Base-by-base conservation (phyloP, 2,329 filamentous ascomycete species). In the Neofusicoccum umdonicola region DNA sequence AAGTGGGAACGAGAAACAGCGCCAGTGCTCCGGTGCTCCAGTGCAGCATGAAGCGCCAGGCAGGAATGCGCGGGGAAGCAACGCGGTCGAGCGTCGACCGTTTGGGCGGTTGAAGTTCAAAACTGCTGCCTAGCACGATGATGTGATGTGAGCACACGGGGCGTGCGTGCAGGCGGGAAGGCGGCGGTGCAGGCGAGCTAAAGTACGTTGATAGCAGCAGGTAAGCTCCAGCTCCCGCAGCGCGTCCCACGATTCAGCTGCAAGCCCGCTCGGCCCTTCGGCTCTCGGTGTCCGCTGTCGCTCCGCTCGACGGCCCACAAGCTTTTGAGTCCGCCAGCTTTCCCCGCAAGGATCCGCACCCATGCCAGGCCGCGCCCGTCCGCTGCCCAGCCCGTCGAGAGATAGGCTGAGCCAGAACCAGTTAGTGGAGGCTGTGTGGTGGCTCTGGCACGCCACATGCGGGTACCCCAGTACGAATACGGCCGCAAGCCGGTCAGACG, bases 391-490 rank as follows among this genome's bases (percentile, higher is more conserved):
- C 37, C 37, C 37, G 37, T 39, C 37, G 54, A 44, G 22, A 58
- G n/a, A 60, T 60, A 47, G n/a, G 27, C n/a, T 60, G 56, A 4
- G 12, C 12, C 15, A 22, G 52, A 41, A 44, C 19, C 15, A 22
- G 39, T 47, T 47, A 37, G 41, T 22, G 42, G 56, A 37, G 56
- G 56, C 56, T 45, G 42, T 60, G 42, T 37, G 37, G 56, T 60
- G 56, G 56, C 56, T 60, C 19, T 15, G 27, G 56, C 42, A 8
- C 39, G 52, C 22, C 37, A 27, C 52, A 42, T 31, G 52, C 37
- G 22, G 17, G 12, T 5, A 7, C 3, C 12, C 22, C 37, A 22
- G 17, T 34, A 19, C 54, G 22, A 13, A 34, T 44, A 57, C 41
- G 56, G 22, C 56, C n/a, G 31, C 22, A 58, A 34, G 7, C 17